These are phyloP conservation scores for Calonectria pseudoturangicola DNA, from an alignment of 2,329 filamentous ascomycete genomes.

Conservation along the genomic window DNA sequence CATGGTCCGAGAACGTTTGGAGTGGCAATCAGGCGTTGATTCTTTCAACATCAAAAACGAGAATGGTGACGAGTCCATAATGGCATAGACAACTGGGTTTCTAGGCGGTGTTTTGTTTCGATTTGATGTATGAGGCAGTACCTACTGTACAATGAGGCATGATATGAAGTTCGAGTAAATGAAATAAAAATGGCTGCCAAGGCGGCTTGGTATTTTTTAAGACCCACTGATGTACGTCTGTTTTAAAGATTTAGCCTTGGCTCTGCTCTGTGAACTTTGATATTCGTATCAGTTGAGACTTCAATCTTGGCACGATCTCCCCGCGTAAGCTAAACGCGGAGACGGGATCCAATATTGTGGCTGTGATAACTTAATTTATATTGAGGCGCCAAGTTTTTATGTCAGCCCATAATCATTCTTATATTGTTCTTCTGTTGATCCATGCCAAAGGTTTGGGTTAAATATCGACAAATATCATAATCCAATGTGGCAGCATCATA, in stretches of 20 bases:
- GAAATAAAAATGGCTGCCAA: constrained; percentile 7
- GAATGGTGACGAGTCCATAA: constrained; percentile 25
- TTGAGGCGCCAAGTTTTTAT: not conserved
- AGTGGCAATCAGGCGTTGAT: constrained; percentile 59
- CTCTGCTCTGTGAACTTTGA: constrained; percentile 4
- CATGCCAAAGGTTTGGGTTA: too few species aligned
- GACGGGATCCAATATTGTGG: constrained; percentile 13
- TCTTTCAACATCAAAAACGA: constrained; percentile 42
- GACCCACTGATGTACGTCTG: not conserved
- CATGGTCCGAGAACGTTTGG: constrained; percentile 61
- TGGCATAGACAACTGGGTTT: constrained; percentile 38
- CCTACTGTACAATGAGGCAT: constrained; percentile 23
- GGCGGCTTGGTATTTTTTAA: not conserved
- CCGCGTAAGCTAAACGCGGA: constrained; percentile 23
- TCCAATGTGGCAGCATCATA: too few species aligned
- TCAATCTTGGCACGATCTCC: constrained; percentile 1
- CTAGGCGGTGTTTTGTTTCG: not conserved
- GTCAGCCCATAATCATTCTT: too few species aligned
- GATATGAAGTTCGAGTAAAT: constrained; percentile 5
- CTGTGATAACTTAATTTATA: not conserved
- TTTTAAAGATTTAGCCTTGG: not conserved
- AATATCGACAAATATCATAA: too few species aligned
- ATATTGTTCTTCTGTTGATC: too few species aligned
- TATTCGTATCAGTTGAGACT: constrained; percentile 1
- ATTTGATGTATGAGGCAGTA: not conserved